These are phyloP conservation scores for Neurospora sp. DNA, from an alignment of 495 filamentous ascomycete species.

Conservation along the genomic window DNA sequence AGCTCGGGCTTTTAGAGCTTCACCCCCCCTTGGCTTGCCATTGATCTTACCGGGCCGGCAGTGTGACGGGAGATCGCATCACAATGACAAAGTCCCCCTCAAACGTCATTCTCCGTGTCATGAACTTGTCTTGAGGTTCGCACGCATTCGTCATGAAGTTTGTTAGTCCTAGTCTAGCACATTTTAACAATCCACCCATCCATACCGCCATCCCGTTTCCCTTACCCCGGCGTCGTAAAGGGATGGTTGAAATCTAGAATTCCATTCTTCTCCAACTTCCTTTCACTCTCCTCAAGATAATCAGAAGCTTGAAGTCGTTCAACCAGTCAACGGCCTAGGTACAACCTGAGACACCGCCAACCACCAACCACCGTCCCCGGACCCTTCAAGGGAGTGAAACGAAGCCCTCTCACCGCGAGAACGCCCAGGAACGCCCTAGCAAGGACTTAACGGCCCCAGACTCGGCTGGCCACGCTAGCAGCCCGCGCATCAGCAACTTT, in stretches of 20 bases:
- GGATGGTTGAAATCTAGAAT: not conserved
- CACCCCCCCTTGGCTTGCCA: not conserved
- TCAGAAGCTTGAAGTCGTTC: not conserved
- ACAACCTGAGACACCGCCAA: not conserved
- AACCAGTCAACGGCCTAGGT: not conserved
- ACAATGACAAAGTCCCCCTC: not conserved
- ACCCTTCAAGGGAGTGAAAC: not conserved
- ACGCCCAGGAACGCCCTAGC: not conserved
- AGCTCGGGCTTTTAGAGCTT: not conserved
- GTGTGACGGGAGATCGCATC: not conserved
- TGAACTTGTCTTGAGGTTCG: not conserved
- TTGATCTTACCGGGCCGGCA: not conserved
- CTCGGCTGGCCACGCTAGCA: not conserved
- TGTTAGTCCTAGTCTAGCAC: not conserved
- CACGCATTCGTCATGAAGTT: not conserved
- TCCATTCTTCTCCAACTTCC: not conserved
- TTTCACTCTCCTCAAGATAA: not conserved
- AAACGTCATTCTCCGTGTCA: not conserved
- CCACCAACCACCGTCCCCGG: not conserved
- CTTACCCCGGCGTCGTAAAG: not conserved
- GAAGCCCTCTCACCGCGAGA: not conserved
- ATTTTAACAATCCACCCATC: not conserved
- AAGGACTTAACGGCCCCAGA: not conserved
- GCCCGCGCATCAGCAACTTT: not conserved
- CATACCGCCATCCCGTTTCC: not conserved